Base-by-base conservation (phyloP, 352 stramenopile genomes). In the Blastocystis sp. region DNA sequence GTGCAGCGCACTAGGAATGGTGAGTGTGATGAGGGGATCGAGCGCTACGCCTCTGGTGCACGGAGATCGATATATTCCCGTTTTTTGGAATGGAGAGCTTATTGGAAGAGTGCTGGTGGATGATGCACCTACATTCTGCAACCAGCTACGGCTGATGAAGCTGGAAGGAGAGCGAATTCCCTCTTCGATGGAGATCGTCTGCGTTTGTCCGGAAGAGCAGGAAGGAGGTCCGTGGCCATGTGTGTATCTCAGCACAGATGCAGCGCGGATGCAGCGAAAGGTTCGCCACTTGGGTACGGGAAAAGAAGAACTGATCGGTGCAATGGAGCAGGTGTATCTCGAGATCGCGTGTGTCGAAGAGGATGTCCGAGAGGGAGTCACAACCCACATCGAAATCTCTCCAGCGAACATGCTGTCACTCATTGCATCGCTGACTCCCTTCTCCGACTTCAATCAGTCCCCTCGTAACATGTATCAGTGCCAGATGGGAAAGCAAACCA, bases 401-500 rank as follows among this genome's bases (percentile, higher is more conserved):
- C 96, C 97, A 4, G 98, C 95, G n/a, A 98, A 98, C 91, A 99
- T 99, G 97, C 92, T 99, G 41, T 98, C 95, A 91, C 92, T 99
- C 37, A 97, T 99, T 69, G 97, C 97, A 13, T 98, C 95, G 88
- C 91, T 99, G 73, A 99, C 97, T 43, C 97, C 97, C 11, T 99
- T 99, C 91, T 98, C 94, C 1, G 97, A 99, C 92, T 98, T 99
- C 92, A 99, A 99, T 92, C 98, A 99, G 93, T 98, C 94, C 37
- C 98, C 98, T 53, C 93, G 97, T 91, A 99, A 99, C 92, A 99
- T 99, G 97, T 99, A 98, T 91, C 97, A 99, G 94, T 99, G 97
- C 90, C 97, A 99, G 63, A 99, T 99, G 97, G 97, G 96, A 53
- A 99, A 99, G 92, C 97, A 99, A 91, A 99, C 97, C 2, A 99